phyloP scores from a whole-genome alignment of 164 flowering plant species.

The Magnolia changhungtana region DNA sequence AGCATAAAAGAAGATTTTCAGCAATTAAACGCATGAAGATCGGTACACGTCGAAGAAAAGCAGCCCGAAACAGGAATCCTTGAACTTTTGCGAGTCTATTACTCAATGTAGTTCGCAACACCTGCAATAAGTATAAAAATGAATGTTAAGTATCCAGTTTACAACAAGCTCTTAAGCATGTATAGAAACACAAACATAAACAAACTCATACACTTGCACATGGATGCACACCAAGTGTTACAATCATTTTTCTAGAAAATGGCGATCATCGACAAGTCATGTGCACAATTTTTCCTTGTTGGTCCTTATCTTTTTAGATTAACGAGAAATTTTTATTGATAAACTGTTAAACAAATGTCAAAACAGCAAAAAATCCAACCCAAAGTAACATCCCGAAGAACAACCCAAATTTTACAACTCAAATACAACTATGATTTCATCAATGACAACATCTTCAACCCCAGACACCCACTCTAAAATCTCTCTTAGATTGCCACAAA shows the following conservation, averaged over 20 bases:
- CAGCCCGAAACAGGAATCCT: constrained; percentile 95
- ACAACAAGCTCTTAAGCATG: neutral
- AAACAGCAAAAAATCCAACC: too few species aligned
- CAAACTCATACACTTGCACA: neutral
- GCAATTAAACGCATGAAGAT: constrained; percentile 73
- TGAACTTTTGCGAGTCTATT: constrained; percentile 98
- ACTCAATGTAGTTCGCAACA: constrained; percentile 80
- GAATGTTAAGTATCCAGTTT: neutral
- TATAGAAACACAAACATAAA: neutral
- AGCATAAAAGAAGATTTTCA: constrained; percentile 89
- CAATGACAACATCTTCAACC: too few species aligned
- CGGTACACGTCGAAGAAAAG: constrained; percentile 92
- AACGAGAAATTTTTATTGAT: too few species aligned
- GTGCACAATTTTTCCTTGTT: neutral
- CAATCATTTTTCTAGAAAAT: neutral
- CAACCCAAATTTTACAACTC: too few species aligned
- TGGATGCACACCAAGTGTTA: neutral
- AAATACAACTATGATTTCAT: too few species aligned
- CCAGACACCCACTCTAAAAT: too few species aligned
- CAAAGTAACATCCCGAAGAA: too few species aligned
- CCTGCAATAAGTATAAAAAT: constrained; percentile 42
- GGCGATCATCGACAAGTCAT: neutral
- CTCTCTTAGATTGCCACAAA: too few species aligned
- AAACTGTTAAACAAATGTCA: too few species aligned
- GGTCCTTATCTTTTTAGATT: neutral